These are phyloP conservation scores for Xylariaceae sp. DNA, from an alignment of 2,329 filamentous ascomycete species.

Conservation along the genomic window DNA sequence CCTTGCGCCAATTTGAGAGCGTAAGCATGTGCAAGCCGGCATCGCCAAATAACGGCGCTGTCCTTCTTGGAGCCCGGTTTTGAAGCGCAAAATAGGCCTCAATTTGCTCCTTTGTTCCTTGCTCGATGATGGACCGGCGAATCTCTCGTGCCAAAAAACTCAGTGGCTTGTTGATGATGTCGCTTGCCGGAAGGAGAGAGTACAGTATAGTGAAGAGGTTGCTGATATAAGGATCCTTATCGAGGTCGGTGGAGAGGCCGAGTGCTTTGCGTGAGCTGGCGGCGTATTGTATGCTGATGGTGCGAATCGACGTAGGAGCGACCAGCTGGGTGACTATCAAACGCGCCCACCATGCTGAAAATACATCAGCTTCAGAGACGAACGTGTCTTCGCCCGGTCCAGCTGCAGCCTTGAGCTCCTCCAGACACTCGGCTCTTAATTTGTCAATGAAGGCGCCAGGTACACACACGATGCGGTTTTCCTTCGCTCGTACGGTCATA, in stretches of 20 bases:
- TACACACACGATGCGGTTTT: background rate
- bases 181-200: background rate
- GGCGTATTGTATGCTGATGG: too few relatives aligned
- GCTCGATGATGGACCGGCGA: background rate
- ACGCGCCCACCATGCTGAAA: background rate
- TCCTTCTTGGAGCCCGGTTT: background rate
- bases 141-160: background rate
- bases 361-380: background rate
- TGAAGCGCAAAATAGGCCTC: background rate
- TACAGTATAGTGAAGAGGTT: background rate
- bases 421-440: background rate
- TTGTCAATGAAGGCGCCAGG: background rate
- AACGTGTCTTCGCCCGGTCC: background rate
- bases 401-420: background rate
- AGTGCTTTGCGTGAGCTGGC: too few relatives aligned
- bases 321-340: background rate
- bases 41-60: background rate
- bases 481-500: background rate
- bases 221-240: background rate
- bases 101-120: background rate
- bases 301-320: too few relatives aligned
- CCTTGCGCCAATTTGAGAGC: background rate
- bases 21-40: background rate
- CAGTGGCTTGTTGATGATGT: background rate
- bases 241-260: too few relatives aligned